A percentile compares a stretch with the other conserved stretches of the same genome.
Evolutionary conservation across 306 rosid genomes (phyloP).

Genomic region (Medicago truncatula): DNA sequence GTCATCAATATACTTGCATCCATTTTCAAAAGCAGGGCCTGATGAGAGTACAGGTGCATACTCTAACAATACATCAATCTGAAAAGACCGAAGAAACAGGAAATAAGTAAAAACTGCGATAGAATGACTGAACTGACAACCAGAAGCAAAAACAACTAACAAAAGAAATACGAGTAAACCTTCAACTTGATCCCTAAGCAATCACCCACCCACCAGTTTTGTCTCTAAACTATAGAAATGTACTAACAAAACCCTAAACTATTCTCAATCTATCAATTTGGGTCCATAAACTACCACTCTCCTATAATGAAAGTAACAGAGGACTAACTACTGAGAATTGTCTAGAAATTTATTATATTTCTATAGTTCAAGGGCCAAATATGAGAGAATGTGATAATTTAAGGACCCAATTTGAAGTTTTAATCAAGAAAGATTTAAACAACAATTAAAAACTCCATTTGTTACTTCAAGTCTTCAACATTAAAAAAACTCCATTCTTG

Average conservation of each 20-base stretch:
- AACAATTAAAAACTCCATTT: too few species aligned
- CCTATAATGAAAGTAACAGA: neutral
- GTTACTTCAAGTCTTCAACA: too few species aligned
- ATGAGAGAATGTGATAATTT: too few species aligned
- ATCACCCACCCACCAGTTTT: neutral
- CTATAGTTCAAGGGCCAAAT: neutral
- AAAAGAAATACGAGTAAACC: neutral
- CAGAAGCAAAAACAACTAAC: neutral
- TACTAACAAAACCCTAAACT: neutral
- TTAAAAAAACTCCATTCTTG: too few species aligned
- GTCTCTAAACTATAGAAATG: neutral
- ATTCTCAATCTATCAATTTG: neutral
- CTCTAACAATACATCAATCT: constrained; percentile 91
- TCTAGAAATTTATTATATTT: too few species aligned
- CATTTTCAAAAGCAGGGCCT: constrained; percentile 86
- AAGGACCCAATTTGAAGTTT: neutral
- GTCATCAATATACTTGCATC: constrained; percentile 73
- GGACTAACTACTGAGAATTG: neutral
- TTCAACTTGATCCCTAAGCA: neutral
- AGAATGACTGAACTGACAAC: constrained; percentile 14
- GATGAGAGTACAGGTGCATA: constrained; percentile 68
- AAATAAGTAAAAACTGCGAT: neutral
- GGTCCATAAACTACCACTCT: neutral
- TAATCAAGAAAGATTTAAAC: neutral
- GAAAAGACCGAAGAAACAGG: constrained; percentile 21